Conservation (phyloP, 495 filamentous ascomycete genomes). For the Penicillium diatomitis region DNA sequence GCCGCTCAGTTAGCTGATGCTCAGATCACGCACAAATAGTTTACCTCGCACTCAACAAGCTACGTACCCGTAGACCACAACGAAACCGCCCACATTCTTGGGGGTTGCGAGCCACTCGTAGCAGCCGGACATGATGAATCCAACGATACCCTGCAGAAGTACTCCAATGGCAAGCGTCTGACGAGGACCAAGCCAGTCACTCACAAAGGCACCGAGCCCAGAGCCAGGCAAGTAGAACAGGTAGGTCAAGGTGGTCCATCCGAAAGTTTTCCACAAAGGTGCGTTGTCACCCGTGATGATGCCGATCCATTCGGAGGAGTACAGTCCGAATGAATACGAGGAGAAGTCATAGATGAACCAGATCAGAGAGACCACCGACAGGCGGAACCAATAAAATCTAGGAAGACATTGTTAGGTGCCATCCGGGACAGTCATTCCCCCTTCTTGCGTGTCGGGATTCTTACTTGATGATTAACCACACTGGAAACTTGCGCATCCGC, state of each 20-base stretch:
- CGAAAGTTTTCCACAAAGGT: constrained; percentile 65
- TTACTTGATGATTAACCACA: constrained; percentile 42
- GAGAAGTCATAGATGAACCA: constrained; percentile 94
- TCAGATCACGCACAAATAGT: no score
- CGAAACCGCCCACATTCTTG: constrained; percentile 62
- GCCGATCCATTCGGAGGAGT: constrained; percentile 58
- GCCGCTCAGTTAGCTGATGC: background rate
- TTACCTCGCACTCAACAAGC: no score
- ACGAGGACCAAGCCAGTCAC: constrained; percentile 68
- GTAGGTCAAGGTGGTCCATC: constrained; percentile 79
- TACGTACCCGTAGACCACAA: constrained; percentile 56
- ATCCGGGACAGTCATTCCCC: no score
- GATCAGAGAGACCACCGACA: constrained; percentile 60
- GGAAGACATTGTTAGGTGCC: background rate
- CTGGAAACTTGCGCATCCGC: constrained; percentile 44
- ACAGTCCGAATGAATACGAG: constrained; percentile 71
- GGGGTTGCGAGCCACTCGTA: constrained; percentile 56
- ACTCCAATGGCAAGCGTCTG: constrained; percentile 61
- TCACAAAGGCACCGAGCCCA: constrained; percentile 60
- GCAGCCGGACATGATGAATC: constrained; percentile 76
- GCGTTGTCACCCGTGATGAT: constrained; percentile 50
- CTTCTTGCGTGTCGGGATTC: no score
- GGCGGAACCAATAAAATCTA: constrained; percentile 44
- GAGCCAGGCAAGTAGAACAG: constrained; percentile 81
- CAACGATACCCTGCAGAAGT: constrained; percentile 60